These are phyloP conservation scores for Candida silvatica DNA, from an alignment of 805 yeast species.

Conservation along the genomic window DNA sequence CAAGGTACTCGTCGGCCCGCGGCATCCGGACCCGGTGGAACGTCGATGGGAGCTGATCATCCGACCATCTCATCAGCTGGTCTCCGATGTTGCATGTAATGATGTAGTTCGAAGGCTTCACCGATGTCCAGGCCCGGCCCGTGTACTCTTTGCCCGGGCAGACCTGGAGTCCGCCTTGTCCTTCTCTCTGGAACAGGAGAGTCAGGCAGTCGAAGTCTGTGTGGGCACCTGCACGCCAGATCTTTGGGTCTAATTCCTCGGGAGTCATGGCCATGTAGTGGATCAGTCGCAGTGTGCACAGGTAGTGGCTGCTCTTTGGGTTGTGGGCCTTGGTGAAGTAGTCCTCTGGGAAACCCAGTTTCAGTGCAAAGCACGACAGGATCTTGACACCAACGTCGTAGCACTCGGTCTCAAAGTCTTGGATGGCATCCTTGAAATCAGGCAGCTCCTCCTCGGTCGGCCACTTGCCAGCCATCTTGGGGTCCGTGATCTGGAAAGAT, in stretches of 20 bases:
- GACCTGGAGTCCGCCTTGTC: constrained; percentile 28
- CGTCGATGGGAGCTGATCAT: constrained; percentile 25
- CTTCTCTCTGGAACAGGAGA: constrained; percentile 25
- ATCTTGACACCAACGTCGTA: constrained; percentile 20
- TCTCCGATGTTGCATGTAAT: constrained; percentile 30
- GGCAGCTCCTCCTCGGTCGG: constrained; percentile 23
- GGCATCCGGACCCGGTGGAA: constrained; percentile 28
- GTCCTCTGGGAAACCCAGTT: constrained; percentile 20
- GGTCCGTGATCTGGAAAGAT: constrained; percentile 24
- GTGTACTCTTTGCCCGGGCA: constrained; percentile 30
- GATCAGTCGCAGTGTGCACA: constrained; percentile 25
- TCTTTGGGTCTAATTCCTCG: constrained; percentile 13
- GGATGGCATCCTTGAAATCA: constrained; percentile 19
- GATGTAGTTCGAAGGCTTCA: constrained; percentile 25
- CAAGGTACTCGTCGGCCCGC: constrained; percentile 19
- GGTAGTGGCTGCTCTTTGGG: constrained; percentile 21
- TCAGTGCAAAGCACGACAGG: constrained; percentile 23
- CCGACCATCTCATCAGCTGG: constrained; percentile 31
- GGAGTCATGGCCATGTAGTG: constrained; percentile 25
- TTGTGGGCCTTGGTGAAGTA: constrained; percentile 22
- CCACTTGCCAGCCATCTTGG: constrained; percentile 24
- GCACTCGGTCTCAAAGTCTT: constrained; percentile 16
- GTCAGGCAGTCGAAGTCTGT: constrained; percentile 29
- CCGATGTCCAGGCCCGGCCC: constrained; percentile 28
- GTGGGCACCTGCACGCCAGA: constrained; percentile 31